Base-by-base conservation (phyloP, 768 basidiomycete species). In the Tubosaeta brunneosetosa region DNA sequence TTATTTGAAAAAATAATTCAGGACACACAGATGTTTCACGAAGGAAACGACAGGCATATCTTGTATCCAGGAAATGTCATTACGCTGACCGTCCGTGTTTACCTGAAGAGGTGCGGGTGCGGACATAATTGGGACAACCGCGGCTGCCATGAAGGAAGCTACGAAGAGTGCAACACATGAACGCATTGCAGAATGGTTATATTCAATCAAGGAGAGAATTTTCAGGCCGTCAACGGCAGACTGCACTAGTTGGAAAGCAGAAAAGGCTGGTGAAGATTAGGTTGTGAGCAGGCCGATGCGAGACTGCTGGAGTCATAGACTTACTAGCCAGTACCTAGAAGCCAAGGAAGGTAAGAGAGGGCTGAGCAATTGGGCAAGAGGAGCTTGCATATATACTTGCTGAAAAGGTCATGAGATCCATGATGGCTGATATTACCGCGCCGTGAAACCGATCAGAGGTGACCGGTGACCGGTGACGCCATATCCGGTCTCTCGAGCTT, bases 251-350 rank as follows among this genome's bases (percentile, higher is more conserved):
- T 31, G 9, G 29, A 11, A 27, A 44, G 8, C 16, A 26, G 26
- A 33, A 22, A 32, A 42, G 40, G 49, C 49, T 50, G 22, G n/a
- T 4, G 3, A 19, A 32, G 16, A 50, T 22, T 13, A 13, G 32
- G 19, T 3, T 8, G 16, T 43, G 49, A 50, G 32, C 10, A 11
- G n/a, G 32, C 12, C 14, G 32, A 25, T 32, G 22, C 16, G 8
- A 27, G 12, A 32, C 27, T 9, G 14, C 2, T 22, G 22, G 22
- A 22, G 22, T 22, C 22, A 13, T 14, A 25, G 48, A 41, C 48
- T 32, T 38, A 49, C 48, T 49, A 43, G 41, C 49, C 49, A 43
- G 49, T 34, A 50, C 49, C 49, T 17, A 29, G 41, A 40, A 50
- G 44, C 37, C 44, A 14, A 37, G 7, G 13, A 17, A 36, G 25